Evolutionary conservation across 306 rosid genomes (phyloP).

Genomic region (Herpetospermum pedunculosum): DNA sequence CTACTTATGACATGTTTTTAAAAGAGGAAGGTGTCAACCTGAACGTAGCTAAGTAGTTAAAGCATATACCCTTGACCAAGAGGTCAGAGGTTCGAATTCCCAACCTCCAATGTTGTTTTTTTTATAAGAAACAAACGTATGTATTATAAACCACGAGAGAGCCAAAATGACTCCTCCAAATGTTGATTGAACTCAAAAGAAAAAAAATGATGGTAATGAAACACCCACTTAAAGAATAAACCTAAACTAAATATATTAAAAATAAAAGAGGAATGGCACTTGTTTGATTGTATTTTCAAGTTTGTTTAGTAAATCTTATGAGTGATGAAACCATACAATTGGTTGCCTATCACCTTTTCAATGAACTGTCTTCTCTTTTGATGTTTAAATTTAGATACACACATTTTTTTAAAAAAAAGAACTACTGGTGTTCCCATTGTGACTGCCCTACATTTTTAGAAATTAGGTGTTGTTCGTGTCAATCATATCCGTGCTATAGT

Average conservation of each 20-base stretch:
- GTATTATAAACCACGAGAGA: too few relatives aligned
- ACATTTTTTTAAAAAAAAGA: too few relatives aligned
- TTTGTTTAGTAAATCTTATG: not conserved
- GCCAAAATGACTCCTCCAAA: too few relatives aligned
- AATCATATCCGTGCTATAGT: not conserved
- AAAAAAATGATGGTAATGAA: too few relatives aligned
- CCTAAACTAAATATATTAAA: not conserved
- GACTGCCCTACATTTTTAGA: not conserved
- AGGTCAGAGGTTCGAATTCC: not conserved
- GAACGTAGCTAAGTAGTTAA: not conserved
- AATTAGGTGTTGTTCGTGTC: not conserved
- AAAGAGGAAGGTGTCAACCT: not conserved
- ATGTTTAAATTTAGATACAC: not conserved
- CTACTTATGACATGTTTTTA: not conserved
- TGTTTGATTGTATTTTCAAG: not conserved
- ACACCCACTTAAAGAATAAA: not conserved
- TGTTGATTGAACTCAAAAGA: not conserved
- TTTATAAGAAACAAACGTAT: too few relatives aligned
- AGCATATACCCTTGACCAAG: not conserved
- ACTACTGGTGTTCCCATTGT: too few relatives aligned
- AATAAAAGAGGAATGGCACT: not conserved
- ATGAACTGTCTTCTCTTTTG: not conserved
- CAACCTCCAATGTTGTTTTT: too few relatives aligned
- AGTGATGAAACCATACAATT: not conserved
- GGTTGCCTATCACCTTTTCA: not conserved